A percentile compares a stretch with the other conserved stretches of the same genome.
phyloP scores from a whole-genome alignment of 225 moss, liverwort and hornwort genomes.

The Physcomitrellopsis africana region DNA sequence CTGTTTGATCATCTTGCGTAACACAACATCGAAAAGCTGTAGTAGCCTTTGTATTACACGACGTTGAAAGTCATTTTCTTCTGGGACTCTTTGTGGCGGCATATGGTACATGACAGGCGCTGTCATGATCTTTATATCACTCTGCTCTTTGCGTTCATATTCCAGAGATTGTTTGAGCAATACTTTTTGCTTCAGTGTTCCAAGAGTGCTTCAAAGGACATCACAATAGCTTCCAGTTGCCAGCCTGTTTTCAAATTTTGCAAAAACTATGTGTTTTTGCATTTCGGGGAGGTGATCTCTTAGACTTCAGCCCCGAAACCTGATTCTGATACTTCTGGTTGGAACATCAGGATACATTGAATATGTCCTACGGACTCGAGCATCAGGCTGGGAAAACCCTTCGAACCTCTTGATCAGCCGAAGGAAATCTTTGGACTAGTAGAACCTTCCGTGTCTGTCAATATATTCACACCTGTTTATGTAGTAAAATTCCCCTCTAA shows the following conservation, averaged over 20 bases:
- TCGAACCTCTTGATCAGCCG: neutral
- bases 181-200: neutral
- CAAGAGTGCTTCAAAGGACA: slow-evolving; percentile 23
- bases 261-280: slow-evolving; percentile 40
- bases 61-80: neutral
- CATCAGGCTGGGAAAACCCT: neutral
- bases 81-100: slow-evolving; percentile 35
- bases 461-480: no score
- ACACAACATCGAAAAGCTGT: no score
- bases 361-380: neutral
- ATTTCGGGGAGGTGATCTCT: slow-evolving; percentile 58
- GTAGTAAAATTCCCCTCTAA: no score
- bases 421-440: slow-evolving; percentile 7
- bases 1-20: neutral
- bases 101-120: slow-evolving; percentile 55
- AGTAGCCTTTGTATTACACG: no score
- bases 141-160: slow-evolving; percentile 39
- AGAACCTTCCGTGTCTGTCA: neutral
- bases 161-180: slow-evolving; percentile 37
- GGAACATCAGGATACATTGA: neutral
- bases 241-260: slow-evolving; percentile 32
- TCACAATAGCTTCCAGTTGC: slow-evolving; percentile 36
- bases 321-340: no score
- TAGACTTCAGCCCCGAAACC: slow-evolving; percentile 19
- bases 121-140: slow-evolving; percentile 43